Percentiles rank a stretch among this genome's conserved stretches.
These are phyloP conservation scores for Alternaria infectoria DNA, from an alignment of 2,329 filamentous ascomycete species.

Conservation along the genomic window DNA sequence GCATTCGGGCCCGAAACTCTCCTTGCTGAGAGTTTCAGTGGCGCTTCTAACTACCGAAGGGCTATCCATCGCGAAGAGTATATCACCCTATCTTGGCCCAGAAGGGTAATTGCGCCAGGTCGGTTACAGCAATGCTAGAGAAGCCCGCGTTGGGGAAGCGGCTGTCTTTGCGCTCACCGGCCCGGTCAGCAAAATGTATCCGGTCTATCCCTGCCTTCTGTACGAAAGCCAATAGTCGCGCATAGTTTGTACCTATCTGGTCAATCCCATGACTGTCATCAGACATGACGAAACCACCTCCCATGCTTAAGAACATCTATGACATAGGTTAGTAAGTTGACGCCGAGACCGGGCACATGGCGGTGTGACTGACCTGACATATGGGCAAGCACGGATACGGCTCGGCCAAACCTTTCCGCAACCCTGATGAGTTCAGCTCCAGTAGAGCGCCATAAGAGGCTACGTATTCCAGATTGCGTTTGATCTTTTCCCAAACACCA, in stretches of 20 bases:
- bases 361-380: slow-evolving; percentile 67
- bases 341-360: slow-evolving; percentile 10
- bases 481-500: slow-evolving; percentile 74
- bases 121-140: slow-evolving; percentile 39
- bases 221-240: slow-evolving; percentile 72
- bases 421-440: slow-evolving; percentile 85
- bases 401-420: slow-evolving; percentile 89
- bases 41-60: slow-evolving; percentile 7
- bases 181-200: slow-evolving; percentile 53
- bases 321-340: slow-evolving; percentile 23
- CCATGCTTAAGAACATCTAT: slow-evolving; percentile 73
- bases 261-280: slow-evolving; percentile 92
- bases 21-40: slow-evolving; percentile 9
- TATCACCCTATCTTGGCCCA: slow-evolving; percentile 31
- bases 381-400: slow-evolving; percentile 85
- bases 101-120: slow-evolving; percentile 38
- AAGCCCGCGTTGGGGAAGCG: slow-evolving; percentile 46
- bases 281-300: slow-evolving; percentile 85
- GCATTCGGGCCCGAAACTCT: slow-evolving; percentile 11
- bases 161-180: slow-evolving; percentile 30
- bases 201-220: slow-evolving; percentile 68
- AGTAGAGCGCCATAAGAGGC: slow-evolving; percentile 78
- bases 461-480: slow-evolving; percentile 76
- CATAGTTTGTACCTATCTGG: slow-evolving; percentile 88
- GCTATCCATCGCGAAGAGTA: neutral